phyloP scores from a whole-genome alignment of 306 rosid genomes.

The Dryas octopetala region DNA sequence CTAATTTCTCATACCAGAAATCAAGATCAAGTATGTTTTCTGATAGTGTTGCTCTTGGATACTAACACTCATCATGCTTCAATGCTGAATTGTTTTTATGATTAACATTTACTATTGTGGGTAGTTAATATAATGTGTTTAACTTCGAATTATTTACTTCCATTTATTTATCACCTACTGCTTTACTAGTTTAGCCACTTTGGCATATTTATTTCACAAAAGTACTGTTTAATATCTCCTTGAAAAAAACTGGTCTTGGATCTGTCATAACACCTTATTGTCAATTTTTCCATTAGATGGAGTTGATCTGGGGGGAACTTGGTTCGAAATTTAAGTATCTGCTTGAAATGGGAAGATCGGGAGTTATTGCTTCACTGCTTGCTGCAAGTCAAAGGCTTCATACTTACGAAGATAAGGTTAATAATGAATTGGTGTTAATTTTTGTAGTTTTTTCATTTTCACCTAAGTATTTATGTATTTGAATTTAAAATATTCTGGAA shows the following conservation, averaged over 20 bases:
- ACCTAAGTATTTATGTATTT: neutral
- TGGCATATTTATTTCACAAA: constrained; percentile 20
- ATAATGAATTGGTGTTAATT: constrained; percentile 15
- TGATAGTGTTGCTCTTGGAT: neutral
- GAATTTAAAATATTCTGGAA: constrained; percentile 6
- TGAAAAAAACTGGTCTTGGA: neutral
- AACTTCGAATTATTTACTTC: constrained; percentile 12
- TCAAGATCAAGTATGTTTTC: constrained; percentile 56
- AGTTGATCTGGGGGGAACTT: constrained; percentile 81
- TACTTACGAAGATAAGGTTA: constrained; percentile 69
- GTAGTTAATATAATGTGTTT: constrained; percentile 13
- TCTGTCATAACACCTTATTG: constrained; percentile 7
- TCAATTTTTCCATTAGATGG: constrained; percentile 54
- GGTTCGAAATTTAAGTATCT: constrained; percentile 66
- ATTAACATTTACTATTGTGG: neutral
- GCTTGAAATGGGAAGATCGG: constrained; percentile 83
- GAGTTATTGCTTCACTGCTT: constrained; percentile 76
- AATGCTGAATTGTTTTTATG: neutral
- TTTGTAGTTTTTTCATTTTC: neutral
- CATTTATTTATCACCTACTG: neutral
- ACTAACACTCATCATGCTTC: neutral
- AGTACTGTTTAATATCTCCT: constrained; percentile 7
- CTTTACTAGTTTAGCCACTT: neutral
- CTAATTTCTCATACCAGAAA: constrained; percentile 63
- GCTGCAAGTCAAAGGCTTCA: constrained; percentile 87